Evolutionary conservation across 208 protist species (phyloP), one percentile per base, ranked within the genome.

Genomic region (Cochliopodium minus): DNA sequence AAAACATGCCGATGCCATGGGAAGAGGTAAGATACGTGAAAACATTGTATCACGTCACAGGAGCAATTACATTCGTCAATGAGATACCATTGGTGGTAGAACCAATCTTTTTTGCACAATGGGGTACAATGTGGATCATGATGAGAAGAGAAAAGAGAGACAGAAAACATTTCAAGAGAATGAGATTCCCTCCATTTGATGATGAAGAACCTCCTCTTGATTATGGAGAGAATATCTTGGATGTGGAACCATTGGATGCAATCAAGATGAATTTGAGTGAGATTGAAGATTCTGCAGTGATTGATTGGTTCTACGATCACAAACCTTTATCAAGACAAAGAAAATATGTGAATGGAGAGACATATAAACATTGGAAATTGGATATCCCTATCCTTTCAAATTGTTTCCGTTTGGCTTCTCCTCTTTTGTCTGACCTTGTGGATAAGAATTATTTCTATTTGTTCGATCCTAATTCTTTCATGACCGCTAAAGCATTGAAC

Each of bases 1-100:
- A 99, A 73, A 99, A 97, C 62, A 98, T 99, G 83, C 97, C 97
- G n/a, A 99, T 99, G 93, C 86, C 86, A 25, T 92, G 86, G 84
- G 83, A 92, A 59, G 76, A 88, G 66, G 74, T 92, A 32, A 78
- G 92, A 9, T 92, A 95, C 59, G 92, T 98, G 30, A 79, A 91
- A 54, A 90, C 96, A 4, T 71, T 99, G 25, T 99, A 99, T 73
- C 95, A 99, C 76, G 78, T 94, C 7, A 94, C 91, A 32, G 96
- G 95, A 50, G 91, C 93, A 9, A 87, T 99, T 20, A 99, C 97
- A 15, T 97, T 99, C 61, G 93, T 99, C 7, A 97, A 99, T 62
- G 94, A 99, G 69, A 88, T 96, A 29, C 95, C 97, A 17, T 82
- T 74, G 15, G 96, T 99, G 1, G 86, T 98, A 23, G 94, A 98